Conservation (phyloP, 2,329 filamentous ascomycete genomes). For the Alternaria tenuissima region DNA sequence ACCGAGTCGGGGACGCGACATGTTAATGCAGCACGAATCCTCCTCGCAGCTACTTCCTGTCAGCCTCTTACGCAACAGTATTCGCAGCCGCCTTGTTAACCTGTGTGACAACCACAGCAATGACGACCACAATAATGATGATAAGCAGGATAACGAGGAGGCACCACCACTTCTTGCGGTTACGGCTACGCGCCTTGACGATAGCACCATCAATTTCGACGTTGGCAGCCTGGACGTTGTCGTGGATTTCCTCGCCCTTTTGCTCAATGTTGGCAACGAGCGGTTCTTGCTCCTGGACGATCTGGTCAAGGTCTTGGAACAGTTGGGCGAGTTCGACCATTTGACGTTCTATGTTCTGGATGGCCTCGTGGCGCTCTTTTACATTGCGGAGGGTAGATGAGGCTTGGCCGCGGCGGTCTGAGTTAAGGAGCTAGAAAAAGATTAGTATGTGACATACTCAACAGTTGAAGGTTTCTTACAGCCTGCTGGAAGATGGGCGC, state of each 20-base stretch:
- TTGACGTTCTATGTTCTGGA: constrained; percentile 90
- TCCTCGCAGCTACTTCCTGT: background rate
- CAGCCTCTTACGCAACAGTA: background rate
- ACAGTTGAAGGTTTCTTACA: constrained; percentile 45
- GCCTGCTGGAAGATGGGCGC: constrained; percentile 89
- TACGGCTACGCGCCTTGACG: constrained; percentile 70
- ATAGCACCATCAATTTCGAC: constrained; percentile 84
- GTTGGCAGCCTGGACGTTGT: constrained; percentile 86
- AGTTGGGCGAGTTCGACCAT: constrained; percentile 87
- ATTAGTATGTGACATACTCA: constrained; percentile 19
- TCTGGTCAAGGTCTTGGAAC: constrained; percentile 86
- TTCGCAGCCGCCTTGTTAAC: constrained; percentile 35
- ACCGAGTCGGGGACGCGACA: background rate
- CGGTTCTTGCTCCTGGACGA: constrained; percentile 86
- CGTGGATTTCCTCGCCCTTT: constrained; percentile 84
- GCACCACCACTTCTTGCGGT: constrained; percentile 98
- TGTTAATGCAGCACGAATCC: background rate
- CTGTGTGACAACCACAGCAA: constrained; percentile 48
- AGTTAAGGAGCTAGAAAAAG: constrained; percentile 71
- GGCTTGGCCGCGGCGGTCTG: constrained; percentile 81
- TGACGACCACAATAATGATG: constrained; percentile 50
- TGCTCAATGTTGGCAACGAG: constrained; percentile 82
- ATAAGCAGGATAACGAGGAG: constrained; percentile 69
- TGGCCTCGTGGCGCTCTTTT: constrained; percentile 81
- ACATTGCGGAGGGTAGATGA: constrained; percentile 81